Conservation (phyloP, 352 stramenopile species). For the Phytophthora nicotianae region DNA sequence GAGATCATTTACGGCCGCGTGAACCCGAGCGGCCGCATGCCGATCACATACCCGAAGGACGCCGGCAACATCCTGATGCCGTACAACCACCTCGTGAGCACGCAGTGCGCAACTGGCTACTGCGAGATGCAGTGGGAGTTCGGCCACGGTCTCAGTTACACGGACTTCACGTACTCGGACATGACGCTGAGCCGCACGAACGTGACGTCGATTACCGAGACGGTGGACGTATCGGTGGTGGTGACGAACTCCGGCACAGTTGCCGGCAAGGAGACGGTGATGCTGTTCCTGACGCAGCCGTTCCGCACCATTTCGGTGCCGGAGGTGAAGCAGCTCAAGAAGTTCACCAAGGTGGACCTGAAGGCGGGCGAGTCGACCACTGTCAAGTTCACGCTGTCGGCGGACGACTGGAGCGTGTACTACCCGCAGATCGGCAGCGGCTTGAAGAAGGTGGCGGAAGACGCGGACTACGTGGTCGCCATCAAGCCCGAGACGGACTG, state of each 20-base stretch:
- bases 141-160: slow-evolving; percentile 69
- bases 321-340: slow-evolving; percentile 82
- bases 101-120: slow-evolving; percentile 46
- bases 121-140: slow-evolving; percentile 74
- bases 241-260: slow-evolving; percentile 67
- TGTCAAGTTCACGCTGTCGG: slow-evolving; percentile 48
- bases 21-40: slow-evolving; percentile 82
- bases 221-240: slow-evolving; percentile 54
- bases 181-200: slow-evolving; percentile 43
- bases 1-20: slow-evolving; percentile 83
- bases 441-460: slow-evolving; percentile 62
- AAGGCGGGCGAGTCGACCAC: slow-evolving; percentile 37
- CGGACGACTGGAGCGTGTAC: slow-evolving; percentile 63
- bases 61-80: slow-evolving; percentile 57
- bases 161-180: slow-evolving; percentile 57
- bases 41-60: slow-evolving; percentile 84
- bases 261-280: slow-evolving; percentile 69
- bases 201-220: slow-evolving; percentile 34
- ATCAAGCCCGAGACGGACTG: slow-evolving; percentile 77
- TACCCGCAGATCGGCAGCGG: slow-evolving; percentile 58
- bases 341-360: slow-evolving; percentile 76
- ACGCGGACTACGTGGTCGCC: slow-evolving; percentile 65
- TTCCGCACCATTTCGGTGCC: slow-evolving; percentile 62
- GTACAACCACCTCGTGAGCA: slow-evolving; percentile 73
- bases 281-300: slow-evolving; percentile 77